Conservation (phyloP, 257 asterid species). For the Plectranthus barbatus region DNA sequence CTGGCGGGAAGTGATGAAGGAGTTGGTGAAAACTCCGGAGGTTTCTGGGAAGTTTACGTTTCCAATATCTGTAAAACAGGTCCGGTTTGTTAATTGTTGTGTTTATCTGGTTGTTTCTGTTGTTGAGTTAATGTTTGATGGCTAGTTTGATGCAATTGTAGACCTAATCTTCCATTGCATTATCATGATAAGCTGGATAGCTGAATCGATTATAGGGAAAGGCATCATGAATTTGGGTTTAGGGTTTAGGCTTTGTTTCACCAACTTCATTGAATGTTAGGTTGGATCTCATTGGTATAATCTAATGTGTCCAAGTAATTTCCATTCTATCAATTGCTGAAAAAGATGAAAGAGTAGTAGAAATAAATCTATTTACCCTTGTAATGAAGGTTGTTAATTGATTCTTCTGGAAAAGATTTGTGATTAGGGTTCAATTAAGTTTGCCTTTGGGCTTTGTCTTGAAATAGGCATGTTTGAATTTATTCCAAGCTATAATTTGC, state of each 20-base stretch:
- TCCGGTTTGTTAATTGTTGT: neutral
- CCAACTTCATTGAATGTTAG: neutral
- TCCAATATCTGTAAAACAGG: conserved; percentile 85
- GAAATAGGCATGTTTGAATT: neutral
- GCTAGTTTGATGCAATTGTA: neutral
- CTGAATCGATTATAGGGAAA: neutral
- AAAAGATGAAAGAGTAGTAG: neutral
- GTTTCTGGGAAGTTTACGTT: conserved; percentile 72
- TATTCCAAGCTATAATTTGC: neutral
- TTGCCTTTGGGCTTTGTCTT: neutral
- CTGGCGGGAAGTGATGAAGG: conserved; percentile 87
- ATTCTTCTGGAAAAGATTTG: neutral
- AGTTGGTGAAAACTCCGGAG: conserved; percentile 56
- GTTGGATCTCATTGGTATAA: neutral
- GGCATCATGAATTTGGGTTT: neutral
- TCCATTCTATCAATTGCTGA: neutral
- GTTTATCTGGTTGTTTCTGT: neutral
- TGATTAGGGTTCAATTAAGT: neutral
- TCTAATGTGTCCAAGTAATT: neutral
- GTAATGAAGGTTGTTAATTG: neutral
- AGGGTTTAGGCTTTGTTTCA: too few relatives aligned
- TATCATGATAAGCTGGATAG: neutral
- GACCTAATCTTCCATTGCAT: neutral
- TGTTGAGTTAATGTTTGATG: neutral
- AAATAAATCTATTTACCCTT: neutral